Evolutionary conservation across 768 basidiomycete species (phyloP).

Genomic region (Suillus decipiens): DNA sequence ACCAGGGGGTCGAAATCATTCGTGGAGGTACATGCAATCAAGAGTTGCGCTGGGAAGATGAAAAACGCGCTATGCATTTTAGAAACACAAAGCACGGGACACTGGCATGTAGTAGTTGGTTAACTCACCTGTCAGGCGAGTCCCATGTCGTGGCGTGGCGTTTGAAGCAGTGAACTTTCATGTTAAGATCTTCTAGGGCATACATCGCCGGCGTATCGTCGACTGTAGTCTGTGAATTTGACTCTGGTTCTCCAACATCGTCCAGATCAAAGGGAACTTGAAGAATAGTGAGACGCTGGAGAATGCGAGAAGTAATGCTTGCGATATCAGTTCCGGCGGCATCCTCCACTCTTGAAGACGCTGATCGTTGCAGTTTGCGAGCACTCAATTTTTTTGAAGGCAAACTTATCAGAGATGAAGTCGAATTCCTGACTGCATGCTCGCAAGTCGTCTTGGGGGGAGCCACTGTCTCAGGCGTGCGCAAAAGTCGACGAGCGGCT

Average conservation of each 20-base stretch:
- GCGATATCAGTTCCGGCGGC: background rate
- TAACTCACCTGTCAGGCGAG: slow-evolving; percentile 20
- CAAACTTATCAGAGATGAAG: background rate
- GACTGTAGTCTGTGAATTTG: background rate
- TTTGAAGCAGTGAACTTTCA: slow-evolving; percentile 15
- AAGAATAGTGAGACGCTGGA: background rate
- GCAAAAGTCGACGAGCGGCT: background rate
- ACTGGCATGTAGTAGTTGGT: background rate
- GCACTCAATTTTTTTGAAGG: background rate
- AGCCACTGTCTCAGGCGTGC: background rate
- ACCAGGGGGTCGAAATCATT: slow-evolving; percentile 13
- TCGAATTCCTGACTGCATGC: background rate
- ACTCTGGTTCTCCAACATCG: background rate
- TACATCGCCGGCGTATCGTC: too few relatives aligned
- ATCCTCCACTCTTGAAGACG: background rate
- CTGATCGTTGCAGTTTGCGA: background rate
- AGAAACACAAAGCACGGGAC: background rate
- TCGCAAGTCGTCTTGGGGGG: background rate
- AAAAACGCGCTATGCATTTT: slow-evolving; percentile 5
- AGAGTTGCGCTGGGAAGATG: slow-evolving; percentile 26
- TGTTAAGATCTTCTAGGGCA: slow-evolving; percentile 17
- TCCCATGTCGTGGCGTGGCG: slow-evolving; percentile 30
- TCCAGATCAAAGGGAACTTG: background rate
- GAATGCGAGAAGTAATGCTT: background rate
- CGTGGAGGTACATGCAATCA: slow-evolving; percentile 21